phyloP scores from a whole-genome alignment of 805 yeast species.

The Naumovozyma dairenensis region DNA sequence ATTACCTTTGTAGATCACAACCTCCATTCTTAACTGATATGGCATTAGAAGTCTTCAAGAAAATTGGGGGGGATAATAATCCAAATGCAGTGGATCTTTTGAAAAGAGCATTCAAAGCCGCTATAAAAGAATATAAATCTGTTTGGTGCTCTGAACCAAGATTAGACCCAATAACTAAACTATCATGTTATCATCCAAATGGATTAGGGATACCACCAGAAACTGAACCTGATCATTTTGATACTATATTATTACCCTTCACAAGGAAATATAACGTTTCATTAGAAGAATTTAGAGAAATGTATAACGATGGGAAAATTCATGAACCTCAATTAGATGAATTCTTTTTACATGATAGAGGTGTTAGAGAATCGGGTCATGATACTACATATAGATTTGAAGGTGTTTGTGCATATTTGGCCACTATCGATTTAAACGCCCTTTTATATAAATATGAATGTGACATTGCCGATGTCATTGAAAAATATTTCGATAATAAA shows the following conservation, averaged over 20 bases:
- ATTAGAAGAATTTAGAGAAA: slow-evolving; percentile 53
- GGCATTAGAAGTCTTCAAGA: slow-evolving; percentile 60
- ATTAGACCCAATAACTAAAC: slow-evolving; percentile 58
- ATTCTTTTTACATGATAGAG: slow-evolving; percentile 84
- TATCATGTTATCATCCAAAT: slow-evolving; percentile 83
- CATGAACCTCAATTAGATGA: slow-evolving; percentile 77
- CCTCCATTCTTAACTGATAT: slow-evolving; percentile 96
- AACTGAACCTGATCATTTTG: slow-evolving; percentile 84
- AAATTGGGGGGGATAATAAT: slow-evolving; percentile 40
- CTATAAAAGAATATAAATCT: slow-evolving; percentile 72
- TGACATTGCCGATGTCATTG: slow-evolving; percentile 65
- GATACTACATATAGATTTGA: slow-evolving; percentile 88
- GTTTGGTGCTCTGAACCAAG: slow-evolving; percentile 79
- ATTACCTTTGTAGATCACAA: slow-evolving; percentile 84
- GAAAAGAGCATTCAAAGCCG: slow-evolving; percentile 56
- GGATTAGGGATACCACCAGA: slow-evolving; percentile 96
- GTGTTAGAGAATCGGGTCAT: slow-evolving; percentile 93
- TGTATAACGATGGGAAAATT: slow-evolving; percentile 59
- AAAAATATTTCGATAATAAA: slow-evolving; percentile 43
- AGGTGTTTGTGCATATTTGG: slow-evolving; percentile 79
- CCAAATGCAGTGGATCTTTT: slow-evolving; percentile 52
- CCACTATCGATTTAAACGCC: slow-evolving; percentile 83
- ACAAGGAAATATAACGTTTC: slow-evolving; percentile 50
- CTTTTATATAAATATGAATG: slow-evolving; percentile 80
- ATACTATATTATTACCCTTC: slow-evolving; percentile 57